Conservation (phyloP, 1,284 basidiomycete species). For the Quambalaria eucalypti region DNA sequence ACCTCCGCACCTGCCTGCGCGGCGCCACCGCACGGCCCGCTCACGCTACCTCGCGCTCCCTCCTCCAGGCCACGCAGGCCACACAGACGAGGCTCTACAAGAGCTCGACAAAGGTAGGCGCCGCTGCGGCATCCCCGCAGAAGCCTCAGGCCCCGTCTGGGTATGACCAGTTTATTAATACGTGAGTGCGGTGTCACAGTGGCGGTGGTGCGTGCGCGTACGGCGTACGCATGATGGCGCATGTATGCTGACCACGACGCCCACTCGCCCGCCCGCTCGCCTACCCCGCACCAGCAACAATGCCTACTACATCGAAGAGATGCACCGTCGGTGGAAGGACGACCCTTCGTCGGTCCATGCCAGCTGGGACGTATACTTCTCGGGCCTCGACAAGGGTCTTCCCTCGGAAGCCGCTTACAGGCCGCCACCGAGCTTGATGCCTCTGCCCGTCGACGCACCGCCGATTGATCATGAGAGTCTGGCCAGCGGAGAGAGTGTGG, state of each 20-base stretch:
- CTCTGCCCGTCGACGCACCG: slow-evolving; percentile 69
- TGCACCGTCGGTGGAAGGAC: slow-evolving; percentile 48
- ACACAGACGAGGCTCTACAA: slow-evolving; percentile 11
- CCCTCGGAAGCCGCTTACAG: slow-evolving; percentile 74
- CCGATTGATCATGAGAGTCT: slow-evolving; percentile 58
- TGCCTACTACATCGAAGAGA: slow-evolving; percentile 86
- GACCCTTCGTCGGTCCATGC: slow-evolving; percentile 82
- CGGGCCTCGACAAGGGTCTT: slow-evolving; percentile 81
- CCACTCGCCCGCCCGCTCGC: background rate
- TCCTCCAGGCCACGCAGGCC: background rate
- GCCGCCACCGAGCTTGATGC: slow-evolving; percentile 61
- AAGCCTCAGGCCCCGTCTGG: slow-evolving; percentile 30
- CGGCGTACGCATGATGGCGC: background rate
- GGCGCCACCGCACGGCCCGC: background rate
- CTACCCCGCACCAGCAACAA: slow-evolving; percentile 58
- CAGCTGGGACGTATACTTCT: slow-evolving; percentile 92
- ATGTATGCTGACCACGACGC: background rate
- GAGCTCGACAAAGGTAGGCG: slow-evolving; percentile 14
- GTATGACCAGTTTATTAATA: slow-evolving; percentile 29
- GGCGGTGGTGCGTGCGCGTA: background rate
- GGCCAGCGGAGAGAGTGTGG: slow-evolving; percentile 62
- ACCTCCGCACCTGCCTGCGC: background rate
- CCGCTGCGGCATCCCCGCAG: slow-evolving; percentile 23
- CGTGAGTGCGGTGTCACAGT: background rate
- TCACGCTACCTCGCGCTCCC: background rate